phyloP scores from a whole-genome alignment of 2,329 filamentous ascomycete genomes.

The Dactylellina leptospora region DNA sequence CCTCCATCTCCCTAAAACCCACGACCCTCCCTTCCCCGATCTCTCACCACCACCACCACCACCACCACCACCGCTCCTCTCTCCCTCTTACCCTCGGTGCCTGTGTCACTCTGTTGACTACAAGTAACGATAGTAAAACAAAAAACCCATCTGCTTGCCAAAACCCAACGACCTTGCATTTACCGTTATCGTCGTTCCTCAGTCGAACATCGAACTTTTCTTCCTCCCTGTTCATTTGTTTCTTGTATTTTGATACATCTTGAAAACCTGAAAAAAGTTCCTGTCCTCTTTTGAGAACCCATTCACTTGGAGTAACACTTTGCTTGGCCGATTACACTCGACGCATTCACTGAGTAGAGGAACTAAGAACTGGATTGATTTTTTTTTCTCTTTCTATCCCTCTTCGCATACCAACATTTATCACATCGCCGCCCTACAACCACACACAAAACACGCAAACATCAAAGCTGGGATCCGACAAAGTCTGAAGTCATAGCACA shows the following conservation, averaged over 20 bases:
- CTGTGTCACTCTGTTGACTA: slow-evolving; percentile 49
- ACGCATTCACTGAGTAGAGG: slow-evolving; percentile 43
- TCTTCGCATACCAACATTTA: slow-evolving; percentile 28
- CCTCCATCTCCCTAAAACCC: slow-evolving; percentile 46
- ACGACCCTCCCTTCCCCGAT: slow-evolving; percentile 46
- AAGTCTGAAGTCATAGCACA: background rate
- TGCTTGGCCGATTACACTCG: slow-evolving; percentile 40
- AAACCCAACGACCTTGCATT: background rate
- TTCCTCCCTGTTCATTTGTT: background rate
- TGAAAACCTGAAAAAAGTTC: slow-evolving; percentile 25
- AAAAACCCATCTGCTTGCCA: slow-evolving; percentile 39
- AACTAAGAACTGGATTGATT: slow-evolving; percentile 8
- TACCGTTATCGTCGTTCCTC: slow-evolving; percentile 4
- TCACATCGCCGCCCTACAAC: background rate
- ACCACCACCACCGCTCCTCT: slow-evolving; percentile 35
- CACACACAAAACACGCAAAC: background rate
- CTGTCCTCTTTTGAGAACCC: slow-evolving; percentile 34
- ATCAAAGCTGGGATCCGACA: background rate
- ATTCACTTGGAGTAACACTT: slow-evolving; percentile 53
- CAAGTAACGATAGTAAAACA: slow-evolving; percentile 34
- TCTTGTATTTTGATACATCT: background rate
- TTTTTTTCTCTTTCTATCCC: too few relatives aligned
- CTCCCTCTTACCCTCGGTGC: slow-evolving; percentile 32
- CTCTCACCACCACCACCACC: slow-evolving; percentile 37
- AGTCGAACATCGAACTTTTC: background rate